Conservation (phyloP, 306 rosid species). For the Sicyos edulis region DNA sequence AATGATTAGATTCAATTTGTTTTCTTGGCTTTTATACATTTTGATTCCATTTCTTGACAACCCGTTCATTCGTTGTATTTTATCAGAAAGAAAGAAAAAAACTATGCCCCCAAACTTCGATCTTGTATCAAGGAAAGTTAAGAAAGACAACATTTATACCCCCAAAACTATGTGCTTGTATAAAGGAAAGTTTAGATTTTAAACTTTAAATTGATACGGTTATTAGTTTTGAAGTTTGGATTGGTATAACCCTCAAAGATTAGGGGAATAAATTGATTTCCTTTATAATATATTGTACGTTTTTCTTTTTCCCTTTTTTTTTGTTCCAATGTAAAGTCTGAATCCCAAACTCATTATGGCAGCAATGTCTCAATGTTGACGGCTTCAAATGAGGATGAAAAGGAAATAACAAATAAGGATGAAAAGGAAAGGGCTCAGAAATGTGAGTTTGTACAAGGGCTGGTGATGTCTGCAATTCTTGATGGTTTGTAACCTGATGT, state of each 20-base stretch:
- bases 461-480: constrained; percentile 66
- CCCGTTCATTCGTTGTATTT: background rate
- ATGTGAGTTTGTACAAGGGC: constrained; percentile 70
- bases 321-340: too few species aligned
- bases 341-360: constrained; percentile 20
- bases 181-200: too few species aligned
- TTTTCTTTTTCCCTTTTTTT: background rate
- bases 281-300: background rate
- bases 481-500: constrained; percentile 43
- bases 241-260: background rate
- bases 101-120: too few species aligned
- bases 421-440: constrained; percentile 60
- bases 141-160: too few species aligned
- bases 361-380: constrained; percentile 40
- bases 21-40: too few species aligned
- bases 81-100: too few species aligned
- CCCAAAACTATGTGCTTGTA: too few species aligned
- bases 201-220: too few species aligned
- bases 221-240: too few species aligned
- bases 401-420: constrained; percentile 32
- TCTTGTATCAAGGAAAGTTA: too few species aligned
- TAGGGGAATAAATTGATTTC: background rate
- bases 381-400: constrained; percentile 26
- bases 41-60: background rate
- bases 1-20: background rate